Base-by-base conservation (phyloP, 192 early-diverging fungal species). In the Coemansia sp. region DNA sequence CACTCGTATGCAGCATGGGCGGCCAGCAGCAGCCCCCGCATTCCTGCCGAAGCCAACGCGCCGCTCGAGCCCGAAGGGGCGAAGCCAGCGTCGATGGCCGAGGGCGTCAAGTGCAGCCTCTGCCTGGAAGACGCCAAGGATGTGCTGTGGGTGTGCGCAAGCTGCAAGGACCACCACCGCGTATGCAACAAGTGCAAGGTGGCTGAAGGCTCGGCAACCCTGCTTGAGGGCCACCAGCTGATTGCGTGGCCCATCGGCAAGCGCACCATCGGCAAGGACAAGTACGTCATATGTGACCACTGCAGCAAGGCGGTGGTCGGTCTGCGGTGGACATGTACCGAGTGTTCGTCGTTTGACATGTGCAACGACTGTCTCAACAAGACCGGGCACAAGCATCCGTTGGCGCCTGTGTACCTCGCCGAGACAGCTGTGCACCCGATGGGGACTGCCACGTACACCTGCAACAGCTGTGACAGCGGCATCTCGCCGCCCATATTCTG, bases 331-430 rank as follows among this genome's bases (percentile, higher is more conserved):
- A 69, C 77, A 52, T 89, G 88, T 54, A 38, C 4, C 16, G 77
- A 82, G 47, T 90, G 88, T 53, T 19, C 59, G 21, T 75, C 86
- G 45, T 88, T 80, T 64, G 88, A 90, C 66, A 56, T 84, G 11
- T 89, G 88, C 57, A 79, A 71, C 44, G 84, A 83, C 51, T 90
- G 88, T 35, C 77, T 81, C 56, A 58, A 69, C 40, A 49, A 50
- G 25, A 10, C 54, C 0, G 31, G 18, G 10, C 63, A 71, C 59
- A 28, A 60, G 50, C 75, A 78, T 45, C 40, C 48, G 53, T 31
- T 67, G 21, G 30, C 24, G 56, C 35, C 68, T 29, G n/a, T 46
- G 38, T 71, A 71, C 48, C 43, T 44, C 7, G 48, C 46, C 56
- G 68, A 70, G 40, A 71, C 67, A 0, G 45, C 69, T 27, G 28